Percentiles rank a stretch among this genome's conserved stretches.
Conservation (phyloP, 345 rosid genomes). For the Arabidopsis suecica region DNA sequence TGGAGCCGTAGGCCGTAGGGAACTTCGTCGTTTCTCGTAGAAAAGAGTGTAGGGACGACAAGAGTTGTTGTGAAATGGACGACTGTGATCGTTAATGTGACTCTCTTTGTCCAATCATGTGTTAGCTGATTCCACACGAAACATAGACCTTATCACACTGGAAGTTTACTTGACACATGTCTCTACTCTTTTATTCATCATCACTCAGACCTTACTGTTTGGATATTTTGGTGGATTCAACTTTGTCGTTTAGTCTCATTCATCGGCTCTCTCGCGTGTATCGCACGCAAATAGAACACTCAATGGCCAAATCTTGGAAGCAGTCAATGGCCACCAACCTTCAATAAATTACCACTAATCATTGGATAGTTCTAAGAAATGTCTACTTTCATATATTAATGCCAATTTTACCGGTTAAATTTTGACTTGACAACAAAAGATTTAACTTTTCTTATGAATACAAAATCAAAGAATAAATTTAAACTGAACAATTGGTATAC, state of each 20-base stretch:
- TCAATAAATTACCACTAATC: conserved; percentile 9
- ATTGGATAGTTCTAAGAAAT: background rate
- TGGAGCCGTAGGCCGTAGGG: conserved; percentile 31
- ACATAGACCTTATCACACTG: conserved; percentile 39
- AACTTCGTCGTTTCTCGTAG: conserved; percentile 16
- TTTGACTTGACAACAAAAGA: no score
- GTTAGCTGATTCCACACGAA: conserved; percentile 49
- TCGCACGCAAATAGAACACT: background rate
- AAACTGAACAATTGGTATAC: no score
- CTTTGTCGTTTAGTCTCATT: conserved; percentile 13
- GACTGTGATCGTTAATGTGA: conserved; percentile 38
- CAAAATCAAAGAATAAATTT: no score
- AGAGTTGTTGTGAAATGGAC: conserved; percentile 36
- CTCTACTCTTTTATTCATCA: conserved; percentile 11
- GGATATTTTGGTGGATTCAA: conserved; percentile 36
- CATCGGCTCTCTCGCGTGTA: conserved; percentile 33
- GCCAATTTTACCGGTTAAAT: background rate
- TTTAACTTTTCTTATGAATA: no score
- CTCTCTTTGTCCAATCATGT: conserved; percentile 25
- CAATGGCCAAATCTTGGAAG: background rate
- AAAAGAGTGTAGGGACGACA: conserved; percentile 8
- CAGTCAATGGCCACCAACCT: background rate
- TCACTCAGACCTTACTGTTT: conserved; percentile 44
- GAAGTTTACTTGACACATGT: conserved; percentile 42
- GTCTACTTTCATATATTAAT: background rate